Evolutionary conservation across 2,329 filamentous ascomycete genomes (phyloP).

Genomic region (Emydomyces testavorans): DNA sequence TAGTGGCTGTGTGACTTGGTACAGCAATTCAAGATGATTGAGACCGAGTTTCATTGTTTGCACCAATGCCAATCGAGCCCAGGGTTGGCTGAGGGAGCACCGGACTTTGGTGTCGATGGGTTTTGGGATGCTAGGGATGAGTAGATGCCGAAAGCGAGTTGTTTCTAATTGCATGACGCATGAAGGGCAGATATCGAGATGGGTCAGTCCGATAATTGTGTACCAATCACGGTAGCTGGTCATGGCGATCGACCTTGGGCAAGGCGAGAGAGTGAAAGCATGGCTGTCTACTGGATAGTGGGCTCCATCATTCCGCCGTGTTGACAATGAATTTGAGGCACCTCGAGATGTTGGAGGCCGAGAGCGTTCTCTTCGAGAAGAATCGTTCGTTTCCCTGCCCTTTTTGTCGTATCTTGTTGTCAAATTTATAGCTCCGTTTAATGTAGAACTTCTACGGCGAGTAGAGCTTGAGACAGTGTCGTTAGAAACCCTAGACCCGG

Average conservation of each 20-base stretch:
- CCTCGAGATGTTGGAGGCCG: background rate
- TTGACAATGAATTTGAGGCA: background rate
- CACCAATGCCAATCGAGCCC: slow-evolving; percentile 76
- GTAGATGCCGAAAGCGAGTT: slow-evolving; percentile 56
- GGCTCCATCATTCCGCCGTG: slow-evolving; percentile 4
- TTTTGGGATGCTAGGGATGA: slow-evolving; percentile 51
- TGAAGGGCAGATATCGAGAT: slow-evolving; percentile 69
- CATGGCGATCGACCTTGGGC: slow-evolving; percentile 53
- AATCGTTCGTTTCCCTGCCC: background rate
- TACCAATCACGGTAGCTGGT: slow-evolving; percentile 67
- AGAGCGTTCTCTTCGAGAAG: background rate
- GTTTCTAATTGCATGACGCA: slow-evolving; percentile 64
- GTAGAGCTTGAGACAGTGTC: background rate
- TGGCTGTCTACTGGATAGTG: slow-evolving; percentile 17
- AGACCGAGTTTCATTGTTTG: slow-evolving; percentile 61
- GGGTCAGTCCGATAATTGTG: slow-evolving; percentile 56
- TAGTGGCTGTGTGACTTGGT: slow-evolving; percentile 54
- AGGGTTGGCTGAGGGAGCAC: slow-evolving; percentile 72
- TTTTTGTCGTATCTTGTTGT: background rate
- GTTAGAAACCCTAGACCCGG: background rate
- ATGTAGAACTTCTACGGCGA: background rate
- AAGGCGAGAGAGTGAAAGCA: slow-evolving; percentile 47
- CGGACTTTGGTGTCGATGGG: slow-evolving; percentile 47
- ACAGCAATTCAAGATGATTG: slow-evolving; percentile 56
- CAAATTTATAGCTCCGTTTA: background rate